Evolutionary conservation across 169 alveolate genomes (phyloP).

Genomic region (Plasmodium billcollinsi): DNA sequence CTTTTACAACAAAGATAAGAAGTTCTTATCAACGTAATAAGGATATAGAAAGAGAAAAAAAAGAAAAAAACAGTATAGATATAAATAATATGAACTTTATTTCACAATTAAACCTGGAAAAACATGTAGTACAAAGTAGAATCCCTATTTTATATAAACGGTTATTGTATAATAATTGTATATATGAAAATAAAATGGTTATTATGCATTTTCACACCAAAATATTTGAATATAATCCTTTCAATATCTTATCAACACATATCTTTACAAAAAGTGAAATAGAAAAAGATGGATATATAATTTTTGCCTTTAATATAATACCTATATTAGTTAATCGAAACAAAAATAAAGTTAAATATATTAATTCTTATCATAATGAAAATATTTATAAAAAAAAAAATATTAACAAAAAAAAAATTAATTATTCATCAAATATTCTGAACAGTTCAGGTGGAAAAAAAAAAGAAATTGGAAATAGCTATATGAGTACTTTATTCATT

Average conservation of each 20-base stretch:
- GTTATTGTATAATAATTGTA: constrained; percentile 45
- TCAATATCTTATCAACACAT: constrained; percentile 36
- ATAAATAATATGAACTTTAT: constrained; percentile 26
- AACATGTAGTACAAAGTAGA: constrained; percentile 18
- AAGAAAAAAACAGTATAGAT: not conserved
- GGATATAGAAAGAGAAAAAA: not conserved
- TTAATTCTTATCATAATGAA: not conserved
- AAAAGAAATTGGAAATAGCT: constrained; percentile 1
- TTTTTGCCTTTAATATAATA: constrained; percentile 53
- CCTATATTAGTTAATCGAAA: constrained; percentile 1
- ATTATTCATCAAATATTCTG: constrained; percentile 2
- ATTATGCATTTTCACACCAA: constrained; percentile 47
- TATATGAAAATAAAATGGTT: constrained; percentile 30
- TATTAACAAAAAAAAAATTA: not conserved
- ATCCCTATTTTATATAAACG: constrained; percentile 54
- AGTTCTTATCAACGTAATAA: too few relatives aligned
- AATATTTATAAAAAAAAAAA: not conserved
- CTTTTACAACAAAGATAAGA: too few relatives aligned
- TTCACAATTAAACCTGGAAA: constrained; percentile 20
- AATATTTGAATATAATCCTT: constrained; percentile 26
- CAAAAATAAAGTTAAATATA: not conserved
- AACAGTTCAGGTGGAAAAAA: constrained; percentile 1
- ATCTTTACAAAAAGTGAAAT: constrained; percentile 28
- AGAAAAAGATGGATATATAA: constrained; percentile 33
- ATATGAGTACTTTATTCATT: constrained; percentile 29